Base-by-base conservation (phyloP, 371 early-diverging fungal species). In the Saksenaea oblongispora region DNA sequence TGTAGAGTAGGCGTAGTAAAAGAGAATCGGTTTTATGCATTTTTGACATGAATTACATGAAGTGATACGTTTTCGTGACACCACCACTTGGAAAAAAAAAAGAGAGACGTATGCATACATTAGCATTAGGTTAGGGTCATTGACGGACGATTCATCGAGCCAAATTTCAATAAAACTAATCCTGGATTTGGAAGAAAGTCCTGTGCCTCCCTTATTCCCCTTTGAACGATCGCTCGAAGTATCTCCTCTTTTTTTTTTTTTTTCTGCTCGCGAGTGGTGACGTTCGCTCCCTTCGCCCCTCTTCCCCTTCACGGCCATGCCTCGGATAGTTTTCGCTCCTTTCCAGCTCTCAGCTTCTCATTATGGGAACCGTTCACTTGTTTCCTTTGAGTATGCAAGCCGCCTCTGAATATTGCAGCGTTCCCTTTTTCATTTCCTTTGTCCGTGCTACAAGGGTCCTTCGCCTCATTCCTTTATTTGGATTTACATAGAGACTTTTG, bases 391-490 rank as follows among this genome's bases (percentile, higher is more conserved):
- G 51, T 47, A 47, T 47, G 51, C 51, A 47, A 47, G 51, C 22
- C 51, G 51, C 51, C 51, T 17, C 51, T 47, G 51, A 44, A 47
- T 47, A n/a, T 47, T 47, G 51, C 22, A 47, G 51, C 51, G 26
- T 47, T 47, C 51, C 51, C 24, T 47, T 47, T 47, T 47, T 47
- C 51, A 47, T 47, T 47, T 47, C 24, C 24, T 47, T 47, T 22
- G 51, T 47, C 51, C 51, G 51, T 47, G 51, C 51, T 10, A 22
- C 18, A n/a, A 47, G 51, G 51, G 51, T 22, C 51, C 22, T 47
- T 47, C 22, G 51, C 51, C 51, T 47, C 51, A 4, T 22, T 22
- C 11, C 22, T 17, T 47, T 47, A 22, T 47, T 31, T 31, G 31
- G 51, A 22, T 11, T 18, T 10, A 47, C 51, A 22, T 22, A 47